phyloP scores from a whole-genome alignment of 2,329 filamentous ascomycete species.

The Nigrospora osmanthi region DNA sequence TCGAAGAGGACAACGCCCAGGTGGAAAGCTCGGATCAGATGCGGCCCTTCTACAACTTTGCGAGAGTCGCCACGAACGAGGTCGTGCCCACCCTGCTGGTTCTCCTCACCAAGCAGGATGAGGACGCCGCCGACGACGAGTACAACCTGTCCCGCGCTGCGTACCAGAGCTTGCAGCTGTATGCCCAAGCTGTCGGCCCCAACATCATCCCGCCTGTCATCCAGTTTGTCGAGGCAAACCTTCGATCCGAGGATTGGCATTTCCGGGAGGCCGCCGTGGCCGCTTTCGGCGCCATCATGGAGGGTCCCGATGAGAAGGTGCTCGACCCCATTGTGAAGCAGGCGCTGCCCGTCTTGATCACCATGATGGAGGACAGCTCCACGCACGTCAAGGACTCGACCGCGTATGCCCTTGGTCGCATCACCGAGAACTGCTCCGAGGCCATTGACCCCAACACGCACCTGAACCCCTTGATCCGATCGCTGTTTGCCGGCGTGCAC shows the following conservation, averaged over 20 bases:
- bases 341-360: conserved; percentile 82
- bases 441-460: conserved; percentile 81
- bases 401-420: conserved; percentile 90
- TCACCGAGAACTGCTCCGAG: conserved; percentile 87
- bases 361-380: conserved; percentile 82
- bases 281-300: conserved; percentile 97
- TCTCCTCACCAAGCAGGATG: conserved; percentile 92
- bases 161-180: conserved; percentile 94
- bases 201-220: conserved; percentile 83
- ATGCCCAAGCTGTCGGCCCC: conserved; percentile 82
- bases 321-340: conserved; percentile 94
- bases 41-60: conserved; percentile 93
- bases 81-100: conserved; percentile 87
- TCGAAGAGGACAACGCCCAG: conserved; percentile 92
- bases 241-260: conserved; percentile 90
- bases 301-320: conserved; percentile 88
- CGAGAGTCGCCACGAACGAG: conserved; percentile 83
- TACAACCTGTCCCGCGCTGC: conserved; percentile 94
- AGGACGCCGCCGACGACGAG: conserved; percentile 93
- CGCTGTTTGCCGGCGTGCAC: conserved; percentile 82
- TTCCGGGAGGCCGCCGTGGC: conserved; percentile 91
- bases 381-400: conserved; percentile 93
- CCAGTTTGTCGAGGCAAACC: conserved; percentile 82
- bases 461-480: conserved; percentile 75
- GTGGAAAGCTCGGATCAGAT: conserved; percentile 75